phyloP scores from a whole-genome alignment of 2,329 filamentous ascomycete genomes.

The Ophiostoma australiae region DNA sequence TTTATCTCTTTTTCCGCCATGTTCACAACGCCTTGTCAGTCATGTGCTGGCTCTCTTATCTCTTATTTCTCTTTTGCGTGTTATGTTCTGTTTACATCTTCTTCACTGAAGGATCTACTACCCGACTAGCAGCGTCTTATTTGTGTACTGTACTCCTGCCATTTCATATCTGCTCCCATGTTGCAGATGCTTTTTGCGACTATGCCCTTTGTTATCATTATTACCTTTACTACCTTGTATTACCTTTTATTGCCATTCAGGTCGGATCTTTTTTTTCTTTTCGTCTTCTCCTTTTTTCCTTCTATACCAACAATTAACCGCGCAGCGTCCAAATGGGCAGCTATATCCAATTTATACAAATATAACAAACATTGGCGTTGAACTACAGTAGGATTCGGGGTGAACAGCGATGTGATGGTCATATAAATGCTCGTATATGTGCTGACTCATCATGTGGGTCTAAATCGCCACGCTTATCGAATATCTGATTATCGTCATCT shows the following conservation, averaged over 20 bases:
- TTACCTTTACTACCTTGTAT: not conserved
- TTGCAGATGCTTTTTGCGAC: not conserved
- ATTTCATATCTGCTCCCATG: not conserved
- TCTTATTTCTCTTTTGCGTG: not conserved
- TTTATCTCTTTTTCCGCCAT: not conserved
- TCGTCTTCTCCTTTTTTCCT: not conserved
- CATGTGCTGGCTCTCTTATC: too few relatives aligned
- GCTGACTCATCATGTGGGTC: not conserved
- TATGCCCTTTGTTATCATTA: too few relatives aligned
- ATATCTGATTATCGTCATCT: not conserved
- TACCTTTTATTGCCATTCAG: not conserved
- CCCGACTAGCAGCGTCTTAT: not conserved
- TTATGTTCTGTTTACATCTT: not conserved
- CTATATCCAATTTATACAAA: not conserved
- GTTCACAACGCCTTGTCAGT: not conserved
- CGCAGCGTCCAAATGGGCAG: not conserved
- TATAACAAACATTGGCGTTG: not conserved
- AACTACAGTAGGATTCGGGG: too few relatives aligned
- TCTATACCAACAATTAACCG: not conserved
- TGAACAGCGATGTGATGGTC: too few relatives aligned
- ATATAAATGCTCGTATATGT: too few relatives aligned
- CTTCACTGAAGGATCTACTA: conserved; percentile 1
- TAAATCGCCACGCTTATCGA: not conserved
- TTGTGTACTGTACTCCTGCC: not conserved
- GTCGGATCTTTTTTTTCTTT: not conserved